A percentile compares a stretch with the other conserved stretches of the same genome.
Evolutionary conservation across 805 yeast species (phyloP).

Genomic region (Maudiozyma pseudohumilis): DNA sequence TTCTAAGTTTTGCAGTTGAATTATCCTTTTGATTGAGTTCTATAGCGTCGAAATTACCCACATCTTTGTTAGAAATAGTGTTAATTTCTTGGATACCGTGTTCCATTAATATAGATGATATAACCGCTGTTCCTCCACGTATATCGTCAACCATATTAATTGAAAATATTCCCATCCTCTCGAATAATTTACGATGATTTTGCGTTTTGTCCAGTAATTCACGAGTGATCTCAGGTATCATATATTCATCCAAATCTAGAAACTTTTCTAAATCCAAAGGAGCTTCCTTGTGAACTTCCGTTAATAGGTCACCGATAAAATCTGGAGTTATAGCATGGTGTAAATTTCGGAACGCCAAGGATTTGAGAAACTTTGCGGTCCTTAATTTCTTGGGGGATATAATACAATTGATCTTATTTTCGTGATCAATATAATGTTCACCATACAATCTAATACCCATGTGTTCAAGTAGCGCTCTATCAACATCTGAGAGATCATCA

Average conservation of each 20-base stretch:
- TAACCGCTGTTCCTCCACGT: slow-evolving; percentile 22
- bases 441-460: slow-evolving; percentile 48
- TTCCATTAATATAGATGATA: slow-evolving; percentile 19
- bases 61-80: slow-evolving; percentile 9
- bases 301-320: slow-evolving; percentile 40
- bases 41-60: slow-evolving; percentile 9
- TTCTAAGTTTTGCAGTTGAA: not conserved
- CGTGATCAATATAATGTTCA: slow-evolving; percentile 17
- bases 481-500: slow-evolving; percentile 35
- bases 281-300: slow-evolving; percentile 13
- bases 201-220: slow-evolving; percentile 13
- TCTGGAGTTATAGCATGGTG: slow-evolving; percentile 45
- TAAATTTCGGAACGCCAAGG: slow-evolving; percentile 47
- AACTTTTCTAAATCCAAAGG: slow-evolving; percentile 8
- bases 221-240: slow-evolving; percentile 28
- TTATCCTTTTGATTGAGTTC: slow-evolving; percentile 1
- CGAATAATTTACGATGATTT: slow-evolving; percentile 18
- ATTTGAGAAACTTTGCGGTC: slow-evolving; percentile 76
- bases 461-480: slow-evolving; percentile 33
- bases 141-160: slow-evolving; percentile 23
- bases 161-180: slow-evolving; percentile 15
- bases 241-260: slow-evolving; percentile 18
- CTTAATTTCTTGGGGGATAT: slow-evolving; percentile 77
- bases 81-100: slow-evolving; percentile 22
- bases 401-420: slow-evolving; percentile 35